These are phyloP conservation scores for Akanthomyces muscarius DNA, from an alignment of 2,329 filamentous ascomycete genomes.

Conservation along the genomic window DNA sequence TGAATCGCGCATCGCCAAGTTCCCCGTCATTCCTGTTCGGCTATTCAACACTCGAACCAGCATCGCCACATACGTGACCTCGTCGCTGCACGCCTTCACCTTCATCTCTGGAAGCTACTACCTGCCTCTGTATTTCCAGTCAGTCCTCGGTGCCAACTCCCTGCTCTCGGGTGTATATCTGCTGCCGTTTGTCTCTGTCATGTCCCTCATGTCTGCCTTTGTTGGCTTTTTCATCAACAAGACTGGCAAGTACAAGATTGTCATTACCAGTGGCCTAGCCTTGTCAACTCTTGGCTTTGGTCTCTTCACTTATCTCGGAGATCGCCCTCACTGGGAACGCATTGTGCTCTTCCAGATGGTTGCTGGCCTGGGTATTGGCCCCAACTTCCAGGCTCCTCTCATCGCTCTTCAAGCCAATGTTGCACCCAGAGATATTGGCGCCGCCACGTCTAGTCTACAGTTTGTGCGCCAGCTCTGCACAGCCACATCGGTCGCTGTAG, in stretches of 20 bases:
- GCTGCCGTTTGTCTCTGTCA: conserved; percentile 63
- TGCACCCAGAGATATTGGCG: conserved; percentile 60
- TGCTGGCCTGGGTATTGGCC: conserved; percentile 60
- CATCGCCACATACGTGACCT: conserved; percentile 59
- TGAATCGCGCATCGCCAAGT: conserved; percentile 69
- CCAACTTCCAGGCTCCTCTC: conserved; percentile 65
- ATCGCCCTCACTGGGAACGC: conserved; percentile 51
- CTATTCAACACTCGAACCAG: conserved; percentile 67
- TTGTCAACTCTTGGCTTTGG: conserved; percentile 63
- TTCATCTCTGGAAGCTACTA: conserved; percentile 79
- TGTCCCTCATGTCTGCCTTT: conserved; percentile 58
- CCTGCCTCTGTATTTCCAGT: conserved; percentile 81
- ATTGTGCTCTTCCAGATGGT: conserved; percentile 60
- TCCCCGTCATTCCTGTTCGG: conserved; percentile 71
- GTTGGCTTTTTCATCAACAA: conserved; percentile 57
- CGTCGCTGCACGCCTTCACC: conserved; percentile 70
- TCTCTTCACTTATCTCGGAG: conserved; percentile 57
- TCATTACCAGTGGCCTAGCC: conserved; percentile 56
- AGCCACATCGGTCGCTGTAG: conserved; percentile 65
- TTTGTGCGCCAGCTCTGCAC: conserved; percentile 68
- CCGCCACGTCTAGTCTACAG: conserved; percentile 62
- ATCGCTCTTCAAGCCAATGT: conserved; percentile 64
- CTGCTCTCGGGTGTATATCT: conserved; percentile 72
- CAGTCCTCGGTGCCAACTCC: conserved; percentile 63
- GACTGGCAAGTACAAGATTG: conserved; percentile 61